Conservation (phyloP, 2,329 filamentous ascomycete genomes). For the Ustilaginoidea virens region DNA sequence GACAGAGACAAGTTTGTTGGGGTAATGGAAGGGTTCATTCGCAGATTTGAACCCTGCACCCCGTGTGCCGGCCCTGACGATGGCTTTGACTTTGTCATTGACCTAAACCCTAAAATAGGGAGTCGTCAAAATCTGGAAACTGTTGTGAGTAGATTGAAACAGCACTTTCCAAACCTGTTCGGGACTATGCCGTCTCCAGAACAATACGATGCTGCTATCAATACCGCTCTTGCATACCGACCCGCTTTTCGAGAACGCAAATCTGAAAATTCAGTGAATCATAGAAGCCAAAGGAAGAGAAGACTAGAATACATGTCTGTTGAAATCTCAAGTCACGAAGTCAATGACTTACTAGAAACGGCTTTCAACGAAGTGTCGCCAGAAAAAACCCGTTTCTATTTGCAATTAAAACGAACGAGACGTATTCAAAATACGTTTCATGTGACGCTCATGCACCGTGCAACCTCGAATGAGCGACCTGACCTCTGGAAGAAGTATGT, state of each 20-base stretch:
- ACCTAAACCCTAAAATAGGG: conserved; percentile 62
- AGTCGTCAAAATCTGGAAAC: conserved; percentile 79
- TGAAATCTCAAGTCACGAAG: conserved; percentile 24
- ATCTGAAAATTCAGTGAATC: conserved; percentile 26
- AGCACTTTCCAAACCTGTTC: conserved; percentile 65
- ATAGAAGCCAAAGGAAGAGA: conserved; percentile 26
- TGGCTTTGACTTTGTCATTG: conserved; percentile 69
- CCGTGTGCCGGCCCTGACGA: conserved; percentile 54
- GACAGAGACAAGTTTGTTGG: conserved; percentile 58
- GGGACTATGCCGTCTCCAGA: conserved; percentile 52
- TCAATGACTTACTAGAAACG: conserved; percentile 45
- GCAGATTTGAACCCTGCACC: conserved; percentile 68
- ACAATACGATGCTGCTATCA: conserved; percentile 67
- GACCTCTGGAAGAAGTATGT: conserved; percentile 64
- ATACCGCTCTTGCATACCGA: conserved; percentile 58
- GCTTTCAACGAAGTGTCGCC: conserved; percentile 44
- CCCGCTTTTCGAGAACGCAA: conserved; percentile 66
- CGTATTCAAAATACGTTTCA: conserved; percentile 81
- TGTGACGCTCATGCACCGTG: conserved; percentile 82
- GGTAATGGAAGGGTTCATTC: conserved; percentile 91
- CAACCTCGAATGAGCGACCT: conserved; percentile 40
- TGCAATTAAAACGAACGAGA: conserved; percentile 53
- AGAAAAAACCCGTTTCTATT: conserved; percentile 45
- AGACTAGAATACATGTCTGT: conserved; percentile 42
- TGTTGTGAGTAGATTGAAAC: conserved; percentile 54